Evolutionary conservation across 768 basidiomycete species (phyloP), one percentile per base, ranked within the genome.

Genomic region (Tulasnella sp.): DNA sequence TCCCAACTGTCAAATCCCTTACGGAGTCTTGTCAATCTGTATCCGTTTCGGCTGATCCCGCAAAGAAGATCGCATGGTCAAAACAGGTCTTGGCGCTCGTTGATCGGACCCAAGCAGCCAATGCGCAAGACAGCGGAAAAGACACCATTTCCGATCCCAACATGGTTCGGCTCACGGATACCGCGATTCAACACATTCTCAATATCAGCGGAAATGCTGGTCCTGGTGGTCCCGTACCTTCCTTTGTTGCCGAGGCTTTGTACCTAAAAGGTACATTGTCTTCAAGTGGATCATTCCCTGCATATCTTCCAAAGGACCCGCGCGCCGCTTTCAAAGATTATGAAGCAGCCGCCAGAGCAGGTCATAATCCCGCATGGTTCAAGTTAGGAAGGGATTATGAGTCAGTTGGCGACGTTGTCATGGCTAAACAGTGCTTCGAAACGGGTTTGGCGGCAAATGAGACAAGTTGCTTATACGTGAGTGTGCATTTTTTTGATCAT

Each of bases 341-440:
- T 59, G 92, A 96, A 62, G 67, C 70, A 1, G 79, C 87, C 2
- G 92, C 90, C 0, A 71, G 84, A 22, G 76, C 72, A 0, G 91
- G 92, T 0, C 83, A 78, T 56, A 67, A 72, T 3, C 67, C 74
- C n/a, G 87, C 87, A 0, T 96, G 93, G 92, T 95, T 91, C 67
- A 74, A 81, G 22, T 73, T 96, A 0, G 93, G 88, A 0, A 69
- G 89, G 15, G 92, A 93, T 55, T 95, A 96, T 61, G 92, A 96
- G 67, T 79, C 77, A 39, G 89, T 67, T 55, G 79, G 79, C 20
- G 89, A 98, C 62, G 45, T 73, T 1, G 57, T 64, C 0, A 76
- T 81, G 37, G 91, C 92, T 1, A 77, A 69, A 55, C 86, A 88
- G 24, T 92, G 89, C 62, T 95, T 90, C 60, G 83, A 88, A 57